Percentiles rank a stretch among this genome's conserved stretches.
These are phyloP conservation scores for Ogataea polymorpha DNA, from an alignment of 805 yeast genomes.

Conservation along the genomic window DNA sequence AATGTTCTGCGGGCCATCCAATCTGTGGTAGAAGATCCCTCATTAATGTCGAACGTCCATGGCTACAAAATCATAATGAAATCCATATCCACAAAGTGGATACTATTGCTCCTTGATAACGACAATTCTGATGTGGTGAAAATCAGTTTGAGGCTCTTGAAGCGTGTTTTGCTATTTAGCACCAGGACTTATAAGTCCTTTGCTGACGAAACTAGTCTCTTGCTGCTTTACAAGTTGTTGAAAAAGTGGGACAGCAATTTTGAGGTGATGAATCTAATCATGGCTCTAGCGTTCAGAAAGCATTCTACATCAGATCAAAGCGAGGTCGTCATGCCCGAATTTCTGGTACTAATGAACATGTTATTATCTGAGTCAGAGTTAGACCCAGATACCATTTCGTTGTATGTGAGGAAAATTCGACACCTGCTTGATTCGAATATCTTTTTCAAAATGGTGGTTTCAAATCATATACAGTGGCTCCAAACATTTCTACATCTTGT, in stretches of 20 bases:
- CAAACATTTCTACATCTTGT: neutral
- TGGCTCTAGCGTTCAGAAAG: slow-evolving; percentile 46
- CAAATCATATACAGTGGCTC: neutral
- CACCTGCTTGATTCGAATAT: neutral
- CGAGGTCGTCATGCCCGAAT: slow-evolving; percentile 4
- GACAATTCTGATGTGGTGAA: slow-evolving; percentile 36
- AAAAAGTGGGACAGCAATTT: slow-evolving; percentile 48
- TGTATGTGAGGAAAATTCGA: no score
- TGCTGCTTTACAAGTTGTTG: slow-evolving; percentile 43
- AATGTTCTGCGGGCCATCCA: slow-evolving; percentile 37
- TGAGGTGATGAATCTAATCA: slow-evolving; percentile 39
- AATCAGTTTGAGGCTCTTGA: slow-evolving; percentile 42
- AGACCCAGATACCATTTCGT: neutral
- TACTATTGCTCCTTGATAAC: slow-evolving; percentile 49
- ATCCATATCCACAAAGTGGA: slow-evolving; percentile 64
- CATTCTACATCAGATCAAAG: slow-evolving; percentile 24
- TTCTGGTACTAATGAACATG: neutral
- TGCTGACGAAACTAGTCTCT: slow-evolving; percentile 49
- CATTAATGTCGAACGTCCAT: slow-evolving; percentile 7
- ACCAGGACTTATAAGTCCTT: slow-evolving; percentile 40
- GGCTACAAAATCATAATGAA: slow-evolving; percentile 42
- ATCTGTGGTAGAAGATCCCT: slow-evolving; percentile 40
- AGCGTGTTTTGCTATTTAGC: slow-evolving; percentile 40
- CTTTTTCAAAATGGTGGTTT: slow-evolving; percentile 37
- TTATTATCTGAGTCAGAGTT: neutral